Evolutionary conservation across 2,329 filamentous ascomycete species (phyloP), one percentile per base, ranked within the genome.

Genomic region (Curvularia eragrostidis): DNA sequence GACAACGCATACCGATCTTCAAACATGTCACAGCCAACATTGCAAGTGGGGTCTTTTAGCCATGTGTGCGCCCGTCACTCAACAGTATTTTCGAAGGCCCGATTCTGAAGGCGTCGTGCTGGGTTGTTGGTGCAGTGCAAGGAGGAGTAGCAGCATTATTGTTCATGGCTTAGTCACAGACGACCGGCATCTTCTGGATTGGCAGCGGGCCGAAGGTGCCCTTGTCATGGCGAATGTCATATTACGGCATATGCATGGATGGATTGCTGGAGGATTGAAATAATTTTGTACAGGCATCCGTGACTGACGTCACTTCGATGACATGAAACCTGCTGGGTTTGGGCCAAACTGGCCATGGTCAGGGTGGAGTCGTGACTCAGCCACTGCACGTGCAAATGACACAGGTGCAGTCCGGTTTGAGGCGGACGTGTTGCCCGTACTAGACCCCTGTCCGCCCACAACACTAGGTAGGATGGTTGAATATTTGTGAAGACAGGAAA

Each of bases 281-380:
- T 56, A 54, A 56, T 58, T 48, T 59, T 46, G 43, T 48, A 43
- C 50, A 51, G 18, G 39, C 42, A 52, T 55, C 2, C 5, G 30
- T 32, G 39, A 30, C 32, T 67, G 65, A 67, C 63, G 63, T 67
- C 65, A 67, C 23, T 23, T 18, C 47, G 34, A 43, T 48, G 56
- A 39, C 47, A 42, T 63, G 61, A 65, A 65, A 67, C 64, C 58
- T 54, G 57, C 43, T 54, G 49, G 52, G 56, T 58, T 62, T 55
- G 30, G 48, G 49, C 48, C 32, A 43, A 44, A 44, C 24, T 48
- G 41, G 28, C 52, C 46, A 28, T 46, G 19, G 34, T 39, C 18
- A 39, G 47, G 28, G 57, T 46, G 60, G 57, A 49, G 32, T 15
- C 32, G 2, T 53, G 48, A 46, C 49, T 59, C 58, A 55, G 62